Base-by-base conservation (phyloP, 176 grass and related monocot genomes). In the Neostapfia colusana region DNA sequence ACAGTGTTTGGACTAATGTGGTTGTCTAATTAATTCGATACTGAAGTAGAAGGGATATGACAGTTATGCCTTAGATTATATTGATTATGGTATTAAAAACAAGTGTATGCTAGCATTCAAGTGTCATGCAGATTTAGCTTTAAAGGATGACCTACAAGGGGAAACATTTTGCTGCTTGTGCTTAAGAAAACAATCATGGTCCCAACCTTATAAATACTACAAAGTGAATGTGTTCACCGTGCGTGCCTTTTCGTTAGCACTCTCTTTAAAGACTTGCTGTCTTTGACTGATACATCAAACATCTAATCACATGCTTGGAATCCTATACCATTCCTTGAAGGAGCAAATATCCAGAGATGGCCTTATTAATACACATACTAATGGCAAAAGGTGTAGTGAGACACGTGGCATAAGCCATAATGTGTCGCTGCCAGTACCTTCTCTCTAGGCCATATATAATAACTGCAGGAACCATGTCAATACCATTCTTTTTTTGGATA, bases 101-200 rank as follows among this genome's bases (percentile, higher is more conserved):
- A 76, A 72, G 76, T 75, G 70, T 86, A 78, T 87, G 80, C 7
- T 44, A 65, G 76, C 76, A 90, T 87, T 90, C 43, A 90, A 90
- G 77, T 69, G 41, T 51, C 86, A 81, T 84, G 58, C 28, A 81
- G 71, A 81, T 84, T 84, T 84, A 76, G 76, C 64, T 80, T 88
- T 88, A 88, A 88, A 81, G 65, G 28, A 50, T 81, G 40, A 80
- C 66, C 65, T 59, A 71, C 71, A 88, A 65, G 9, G 37, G 84
- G 57, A 49, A 45, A n/a, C 9, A 56, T 54, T 70, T 80, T 76
- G 60, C 65, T 84, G 57, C 40, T 70, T 50, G 23, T 76, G 71
- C 48, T 88, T 77, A 85, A 72, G 49, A 60, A 45, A 76, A 79
- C 78, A 77, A 73, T 39, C 35, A 83, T 78, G 79, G 78, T 40